Evolutionary conservation across 345 rosid species (phyloP), one percentile per base, ranked within the genome.

Genomic region (Melaleuca alternifolia): DNA sequence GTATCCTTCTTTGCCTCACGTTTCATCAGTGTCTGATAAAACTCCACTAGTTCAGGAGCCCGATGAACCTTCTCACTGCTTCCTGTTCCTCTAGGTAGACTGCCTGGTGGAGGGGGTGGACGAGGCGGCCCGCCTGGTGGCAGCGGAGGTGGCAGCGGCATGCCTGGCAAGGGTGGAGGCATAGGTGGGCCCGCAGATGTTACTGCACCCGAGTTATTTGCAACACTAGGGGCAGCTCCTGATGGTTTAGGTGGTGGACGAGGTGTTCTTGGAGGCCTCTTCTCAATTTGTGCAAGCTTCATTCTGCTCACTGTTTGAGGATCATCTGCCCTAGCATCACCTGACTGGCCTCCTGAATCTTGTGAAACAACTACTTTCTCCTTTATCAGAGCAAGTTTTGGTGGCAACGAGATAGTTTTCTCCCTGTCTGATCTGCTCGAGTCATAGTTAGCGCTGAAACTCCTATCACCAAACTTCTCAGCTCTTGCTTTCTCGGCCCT

Each of bases 11-110:
- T 95, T 33, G 98, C 91, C 88, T 95, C 99, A 30, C 99, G 99
- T 91, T 95, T 97, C 99, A 97, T 97, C 94, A 97, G 89, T 51
- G 95, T 54, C 85, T 97, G 99, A 92, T 97, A 97, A 92, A 95
- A 96, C 91, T 97, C 98, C 86, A 97, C 99, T 13, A 97, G 90
- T 91, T 96, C 99, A 54, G 98, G 98, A 89, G 99, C 98, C 89
- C 97, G 89, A 90, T 95, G 98, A 87, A 97, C 99, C 92, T 97
- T 96, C 88, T 91, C 92, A 7, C 97, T 93, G 54, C 94, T 88
- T 89, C 95, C 96, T 2, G 91, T 91, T 85, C 94, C 98, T 92
- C 93, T 94, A 46, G 96, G 93, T 85, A 94, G 93, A 88, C 94
- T 94, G 86, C 99, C 99, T 84, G 97, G 95, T n/a, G 93, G 97